These are phyloP conservation scores for Canariomyces notabilis DNA, from an alignment of 2,329 filamentous ascomycete species.

Conservation along the genomic window DNA sequence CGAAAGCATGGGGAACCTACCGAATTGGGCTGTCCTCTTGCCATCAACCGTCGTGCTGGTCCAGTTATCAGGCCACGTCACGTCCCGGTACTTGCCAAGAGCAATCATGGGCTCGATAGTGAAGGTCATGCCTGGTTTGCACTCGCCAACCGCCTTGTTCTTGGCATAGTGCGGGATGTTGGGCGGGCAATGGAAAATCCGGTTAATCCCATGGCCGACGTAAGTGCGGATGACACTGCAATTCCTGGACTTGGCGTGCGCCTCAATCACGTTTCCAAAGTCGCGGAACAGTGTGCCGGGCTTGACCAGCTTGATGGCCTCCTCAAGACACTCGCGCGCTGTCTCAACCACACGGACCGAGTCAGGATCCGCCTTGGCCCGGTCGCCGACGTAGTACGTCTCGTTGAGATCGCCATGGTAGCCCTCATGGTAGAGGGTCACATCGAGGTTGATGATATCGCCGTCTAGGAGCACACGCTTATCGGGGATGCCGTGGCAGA, in stretches of 20 bases:
- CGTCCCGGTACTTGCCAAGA: constrained; percentile 81
- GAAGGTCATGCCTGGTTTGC: constrained; percentile 96
- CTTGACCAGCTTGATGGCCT: constrained; percentile 86
- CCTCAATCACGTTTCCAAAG: constrained; percentile 92
- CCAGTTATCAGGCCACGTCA: constrained; percentile 99
- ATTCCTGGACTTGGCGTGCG: constrained; percentile 76
- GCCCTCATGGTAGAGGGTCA: constrained; percentile 88
- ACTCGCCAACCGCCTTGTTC: constrained; percentile 93
- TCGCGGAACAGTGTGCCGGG: constrained; percentile 90
- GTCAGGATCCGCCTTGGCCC: constrained; percentile 76
- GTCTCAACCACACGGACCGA: constrained; percentile 87
- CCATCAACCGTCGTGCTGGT: constrained; percentile 92
- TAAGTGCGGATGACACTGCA: constrained; percentile 95
- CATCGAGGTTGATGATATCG: constrained; percentile 95
- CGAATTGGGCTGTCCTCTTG: constrained; percentile 86
- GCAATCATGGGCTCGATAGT: constrained; percentile 99
- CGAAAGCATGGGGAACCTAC: constrained; percentile 49
- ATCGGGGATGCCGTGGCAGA: constrained; percentile 97
- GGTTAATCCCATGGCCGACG: constrained; percentile 93
- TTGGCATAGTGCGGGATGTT: constrained; percentile 97
- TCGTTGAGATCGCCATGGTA: constrained; percentile 98
- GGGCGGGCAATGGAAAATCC: constrained; percentile 85
- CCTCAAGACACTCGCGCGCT: constrained; percentile 81
- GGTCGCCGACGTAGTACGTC: constrained; percentile 95
- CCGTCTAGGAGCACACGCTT: constrained; percentile 81